Percentiles rank a stretch among this genome's conserved stretches.
phyloP scores from a whole-genome alignment of 2,329 filamentous ascomycete species.

The Pyrenophora seminiperda region DNA sequence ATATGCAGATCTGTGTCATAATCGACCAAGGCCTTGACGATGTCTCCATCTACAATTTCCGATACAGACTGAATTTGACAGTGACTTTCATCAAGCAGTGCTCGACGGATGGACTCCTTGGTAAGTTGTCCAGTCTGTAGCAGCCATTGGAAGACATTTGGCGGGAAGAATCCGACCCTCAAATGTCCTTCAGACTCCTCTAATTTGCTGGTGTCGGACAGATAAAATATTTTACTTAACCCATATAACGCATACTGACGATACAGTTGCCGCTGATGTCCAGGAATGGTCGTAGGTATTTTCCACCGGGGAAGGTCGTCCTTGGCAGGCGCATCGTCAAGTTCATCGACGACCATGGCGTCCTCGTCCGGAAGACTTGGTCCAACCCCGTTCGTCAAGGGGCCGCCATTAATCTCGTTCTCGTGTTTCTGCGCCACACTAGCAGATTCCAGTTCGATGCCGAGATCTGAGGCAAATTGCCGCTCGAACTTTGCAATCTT shows the following conservation, averaged over 20 bases:
- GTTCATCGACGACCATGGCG: conserved; percentile 22
- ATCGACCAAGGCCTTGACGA: conserved; percentile 66
- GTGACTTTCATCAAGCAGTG: conserved; percentile 38
- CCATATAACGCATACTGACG: conserved; percentile 67
- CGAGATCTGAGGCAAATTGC: conserved; percentile 46
- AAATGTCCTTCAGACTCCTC: conserved; percentile 31
- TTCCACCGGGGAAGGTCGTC: conserved; percentile 57
- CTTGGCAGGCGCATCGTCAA: conserved; percentile 21
- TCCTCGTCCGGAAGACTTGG: conserved; percentile 27
- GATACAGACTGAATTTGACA: conserved; percentile 54
- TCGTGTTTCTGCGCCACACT: conserved; percentile 18
- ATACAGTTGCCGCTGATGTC: conserved; percentile 62
- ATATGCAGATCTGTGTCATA: conserved; percentile 72
- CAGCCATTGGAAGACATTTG: conserved; percentile 63
- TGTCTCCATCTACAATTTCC: conserved; percentile 62
- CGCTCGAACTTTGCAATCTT: conserved; percentile 51
- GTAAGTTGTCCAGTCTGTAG: conserved; percentile 61
- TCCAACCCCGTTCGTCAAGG: conserved; percentile 29
- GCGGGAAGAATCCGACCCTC: conserved; percentile 53
- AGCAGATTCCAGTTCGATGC: conserved; percentile 39
- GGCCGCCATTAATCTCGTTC: conserved; percentile 29
- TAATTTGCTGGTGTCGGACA: conserved; percentile 17
- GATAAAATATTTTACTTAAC: conserved; percentile 56
- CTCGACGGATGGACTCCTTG: conserved; percentile 52
- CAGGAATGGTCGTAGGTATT: conserved; percentile 35